Evolutionary conservation across 2,329 filamentous ascomycete species (phyloP), one percentile per base, ranked within the genome.

Genomic region (Colletotrichum tabaci): DNA sequence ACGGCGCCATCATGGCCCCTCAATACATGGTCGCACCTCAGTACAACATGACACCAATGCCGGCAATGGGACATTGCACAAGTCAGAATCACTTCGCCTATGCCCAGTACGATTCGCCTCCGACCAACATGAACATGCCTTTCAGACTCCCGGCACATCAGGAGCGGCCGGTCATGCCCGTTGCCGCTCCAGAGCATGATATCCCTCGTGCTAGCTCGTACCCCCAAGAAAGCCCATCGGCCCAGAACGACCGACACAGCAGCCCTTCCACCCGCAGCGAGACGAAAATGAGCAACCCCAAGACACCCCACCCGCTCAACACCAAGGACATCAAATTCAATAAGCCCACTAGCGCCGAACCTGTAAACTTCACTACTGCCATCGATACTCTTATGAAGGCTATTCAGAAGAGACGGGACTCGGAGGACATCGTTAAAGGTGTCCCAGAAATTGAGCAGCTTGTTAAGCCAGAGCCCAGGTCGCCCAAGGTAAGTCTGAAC

Each of bases 331-430:
- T 85, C 69, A 81, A 80, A 4, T 80, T 81, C 74, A 88, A 86
- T 79, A 83, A 83, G 74, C 82, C 84, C 12, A 82, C 86, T 40
- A 80, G 84, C 70, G 81, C 84, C 1, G 81, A 86, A 30, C 84
- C 88, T n/a, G 83, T 90, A 49, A 87, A 89, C 72, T 96, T 95
- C 79, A 88, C 89, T n/a, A 98, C 95, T 0, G 90, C 94, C 71
- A 91, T 98, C 47, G 95, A 98, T 79, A 91, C 91, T 52, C 84
- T 98, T 52, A 97, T 98, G 94, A 94, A 92, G 81, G 90, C 92
- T 0, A 96, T 98, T 56, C 95, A 98, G 80, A 85, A 89, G 55
- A 93, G 92, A 77, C 82, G 86, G 26, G 83, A 86, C 16, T 80
- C 80, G 21, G 78, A 83, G 10, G 75, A 79, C 2, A 66, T 71